Percentiles rank a stretch among this genome's conserved stretches.
Evolutionary conservation across 1,139 yeast species (phyloP).

Genomic region (Scheffersomyces stambukii): DNA sequence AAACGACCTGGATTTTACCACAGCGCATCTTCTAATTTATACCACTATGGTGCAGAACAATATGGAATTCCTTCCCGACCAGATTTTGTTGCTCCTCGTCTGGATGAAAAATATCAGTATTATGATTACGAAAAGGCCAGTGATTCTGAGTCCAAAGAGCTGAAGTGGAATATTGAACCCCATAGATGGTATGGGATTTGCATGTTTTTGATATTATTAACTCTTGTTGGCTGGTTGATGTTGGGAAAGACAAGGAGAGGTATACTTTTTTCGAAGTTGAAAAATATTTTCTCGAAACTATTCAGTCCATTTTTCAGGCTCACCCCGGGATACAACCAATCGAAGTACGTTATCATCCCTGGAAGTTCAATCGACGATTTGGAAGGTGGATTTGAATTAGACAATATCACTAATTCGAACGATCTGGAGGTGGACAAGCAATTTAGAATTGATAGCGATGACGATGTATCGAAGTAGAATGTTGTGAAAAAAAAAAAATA

Average conservation of each 20-base stretch:
- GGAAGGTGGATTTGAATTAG: slow-evolving; percentile 11
- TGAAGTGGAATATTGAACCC: slow-evolving; percentile 40
- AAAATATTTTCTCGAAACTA: no score
- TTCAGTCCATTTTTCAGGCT: slow-evolving; percentile 2
- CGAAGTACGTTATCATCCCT: slow-evolving; percentile 7
- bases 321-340: slow-evolving; percentile 8
- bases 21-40: slow-evolving; percentile 45
- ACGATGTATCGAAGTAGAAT: slow-evolving; percentile 8
- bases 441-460: slow-evolving; percentile 17
- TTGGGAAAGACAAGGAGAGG: slow-evolving; percentile 37
- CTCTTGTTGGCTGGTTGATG: slow-evolving; percentile 43
- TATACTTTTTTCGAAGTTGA: slow-evolving; percentile 10
- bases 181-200: slow-evolving; percentile 56
- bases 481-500: slow-evolving; percentile 1
- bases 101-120: slow-evolving; percentile 19
- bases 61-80: slow-evolving; percentile 45
- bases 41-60: slow-evolving; percentile 52
- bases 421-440: slow-evolving; percentile 5
- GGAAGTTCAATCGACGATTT: slow-evolving; percentile 8
- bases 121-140: slow-evolving; percentile 29
- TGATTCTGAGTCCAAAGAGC: slow-evolving; percentile 24
- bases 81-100: slow-evolving; percentile 23
- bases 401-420: not conserved
- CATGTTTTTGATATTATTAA: slow-evolving; percentile 39
- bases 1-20: slow-evolving; percentile 42